A percentile compares a stretch with the other conserved stretches of the same genome.
Conservation (phyloP, 257 asterid genomes). For the Euphrasia confusa region DNA sequence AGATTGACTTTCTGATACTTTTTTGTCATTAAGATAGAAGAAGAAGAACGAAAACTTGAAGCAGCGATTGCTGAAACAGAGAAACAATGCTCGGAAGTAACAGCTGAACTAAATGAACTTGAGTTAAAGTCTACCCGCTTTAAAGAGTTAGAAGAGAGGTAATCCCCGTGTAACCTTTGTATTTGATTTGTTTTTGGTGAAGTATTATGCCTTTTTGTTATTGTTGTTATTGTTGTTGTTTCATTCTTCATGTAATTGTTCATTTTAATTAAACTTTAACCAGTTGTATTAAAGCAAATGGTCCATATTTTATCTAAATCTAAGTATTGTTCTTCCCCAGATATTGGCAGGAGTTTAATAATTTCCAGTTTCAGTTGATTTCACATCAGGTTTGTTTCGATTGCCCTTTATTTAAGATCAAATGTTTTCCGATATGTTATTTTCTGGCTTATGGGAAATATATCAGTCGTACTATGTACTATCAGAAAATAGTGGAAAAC, state of each 20-base stretch:
- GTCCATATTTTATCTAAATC: conserved; percentile 15
- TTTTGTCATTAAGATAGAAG: conserved; percentile 68
- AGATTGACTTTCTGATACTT: conserved; percentile 23
- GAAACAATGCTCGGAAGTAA: conserved; percentile 80
- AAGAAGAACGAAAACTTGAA: conserved; percentile 92
- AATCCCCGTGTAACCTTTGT: conserved; percentile 20
- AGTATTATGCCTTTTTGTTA: background rate
- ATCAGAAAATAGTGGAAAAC: conserved; percentile 16
- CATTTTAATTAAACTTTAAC: conserved; percentile 9
- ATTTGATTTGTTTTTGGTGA: conserved; percentile 22
- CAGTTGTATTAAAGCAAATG: background rate
- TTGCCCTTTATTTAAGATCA: conserved; percentile 14
- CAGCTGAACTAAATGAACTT: conserved; percentile 74
- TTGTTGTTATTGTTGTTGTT: background rate
- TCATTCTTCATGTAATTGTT: conserved; percentile 5
- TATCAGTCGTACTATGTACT: conserved; percentile 14
- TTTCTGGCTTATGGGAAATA: conserved; percentile 18
- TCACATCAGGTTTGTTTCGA: conserved; percentile 74
- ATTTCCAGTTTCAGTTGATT: conserved; percentile 82
- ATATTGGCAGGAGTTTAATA: conserved; percentile 93
- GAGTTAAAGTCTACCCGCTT: conserved; percentile 85
- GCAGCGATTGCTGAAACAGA: conserved; percentile 95
- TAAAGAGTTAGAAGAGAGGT: conserved; percentile 97
- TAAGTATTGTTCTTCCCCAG: conserved; percentile 37
- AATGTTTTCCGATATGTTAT: background rate